Conservation (phyloP, 257 asterid species). For the Datura wrightii region DNA sequence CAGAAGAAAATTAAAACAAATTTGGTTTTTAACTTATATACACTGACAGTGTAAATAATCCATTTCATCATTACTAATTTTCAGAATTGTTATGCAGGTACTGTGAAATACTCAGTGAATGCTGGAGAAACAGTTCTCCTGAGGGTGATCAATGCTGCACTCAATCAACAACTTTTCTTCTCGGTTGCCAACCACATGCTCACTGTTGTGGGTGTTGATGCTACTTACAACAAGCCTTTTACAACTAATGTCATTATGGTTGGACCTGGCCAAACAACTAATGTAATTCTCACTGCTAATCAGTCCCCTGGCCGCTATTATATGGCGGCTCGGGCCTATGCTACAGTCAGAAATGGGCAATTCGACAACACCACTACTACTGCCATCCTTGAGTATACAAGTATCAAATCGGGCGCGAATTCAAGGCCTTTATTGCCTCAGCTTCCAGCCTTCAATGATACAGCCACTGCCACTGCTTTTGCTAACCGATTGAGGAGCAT, state of each 20-base stretch:
- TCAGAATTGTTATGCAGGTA: slow-evolving; percentile 42
- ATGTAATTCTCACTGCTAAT: slow-evolving; percentile 63
- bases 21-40: too few relatives aligned
- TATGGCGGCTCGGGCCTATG: slow-evolving; percentile 63
- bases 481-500: slow-evolving; percentile 47
- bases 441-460: slow-evolving; percentile 64
- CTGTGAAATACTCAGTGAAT: slow-evolving; percentile 52
- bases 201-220: slow-evolving; percentile 66
- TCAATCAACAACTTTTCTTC: slow-evolving; percentile 71
- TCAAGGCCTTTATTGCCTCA: slow-evolving; percentile 50
- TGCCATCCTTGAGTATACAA: slow-evolving; percentile 61
- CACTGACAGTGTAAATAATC: neutral
- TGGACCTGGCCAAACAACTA: slow-evolving; percentile 76
- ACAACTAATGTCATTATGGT: slow-evolving; percentile 58
- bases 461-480: slow-evolving; percentile 51
- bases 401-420: slow-evolving; percentile 16
- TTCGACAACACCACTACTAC: slow-evolving; percentile 75
- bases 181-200: slow-evolving; percentile 64
- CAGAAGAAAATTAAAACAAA: neutral
- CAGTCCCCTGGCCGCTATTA: slow-evolving; percentile 57
- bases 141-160: slow-evolving; percentile 73
- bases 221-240: slow-evolving; percentile 61
- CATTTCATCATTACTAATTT: neutral
- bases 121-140: slow-evolving; percentile 57
- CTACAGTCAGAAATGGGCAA: slow-evolving; percentile 48